These are phyloP conservation scores for Phytophthora capsici DNA, from an alignment of 352 stramenopile genomes.

Conservation along the genomic window DNA sequence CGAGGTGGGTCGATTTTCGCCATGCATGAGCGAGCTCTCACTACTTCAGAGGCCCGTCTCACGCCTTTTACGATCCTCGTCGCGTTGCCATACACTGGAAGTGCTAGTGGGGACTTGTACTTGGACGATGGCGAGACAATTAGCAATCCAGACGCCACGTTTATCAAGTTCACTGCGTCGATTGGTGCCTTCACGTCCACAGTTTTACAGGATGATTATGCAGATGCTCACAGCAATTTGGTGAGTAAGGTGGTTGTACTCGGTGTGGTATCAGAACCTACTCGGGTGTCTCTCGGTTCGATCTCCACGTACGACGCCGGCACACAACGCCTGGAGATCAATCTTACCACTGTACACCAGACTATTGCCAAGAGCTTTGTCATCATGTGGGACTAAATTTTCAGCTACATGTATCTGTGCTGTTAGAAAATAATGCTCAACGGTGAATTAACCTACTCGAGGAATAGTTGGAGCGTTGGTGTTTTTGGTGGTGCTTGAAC, in stretches of 20 bases:
- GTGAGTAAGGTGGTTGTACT: constrained; percentile 44
- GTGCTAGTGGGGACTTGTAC: constrained; percentile 51
- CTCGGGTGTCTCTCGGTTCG: constrained; percentile 31
- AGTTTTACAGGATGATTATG: constrained; percentile 29
- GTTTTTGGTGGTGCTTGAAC: not conserved
- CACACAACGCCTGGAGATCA: constrained; percentile 38
- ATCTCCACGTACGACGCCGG: constrained; percentile 35
- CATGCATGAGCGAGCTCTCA: constrained; percentile 57
- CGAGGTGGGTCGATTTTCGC: constrained; percentile 55
- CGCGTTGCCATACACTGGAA: constrained; percentile 28
- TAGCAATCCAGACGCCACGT: constrained; percentile 34
- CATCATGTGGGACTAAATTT: constrained; percentile 31
- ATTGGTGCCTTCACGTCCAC: constrained; percentile 18
- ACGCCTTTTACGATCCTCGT: constrained; percentile 62
- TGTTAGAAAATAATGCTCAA: too few species aligned
- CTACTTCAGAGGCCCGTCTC: constrained; percentile 44
- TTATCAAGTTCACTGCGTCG: constrained; percentile 45
- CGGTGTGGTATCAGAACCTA: constrained; percentile 25
- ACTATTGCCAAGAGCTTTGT: constrained; percentile 35
- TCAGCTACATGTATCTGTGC: not conserved
- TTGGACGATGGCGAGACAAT: constrained; percentile 63
- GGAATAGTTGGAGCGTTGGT: too few species aligned
- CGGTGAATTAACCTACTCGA: too few species aligned
- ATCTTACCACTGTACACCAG: constrained; percentile 26
- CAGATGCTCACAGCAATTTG: constrained; percentile 14